Conservation (phyloP, 106 monocot species). For the Dioscorea zingiberensis region DNA sequence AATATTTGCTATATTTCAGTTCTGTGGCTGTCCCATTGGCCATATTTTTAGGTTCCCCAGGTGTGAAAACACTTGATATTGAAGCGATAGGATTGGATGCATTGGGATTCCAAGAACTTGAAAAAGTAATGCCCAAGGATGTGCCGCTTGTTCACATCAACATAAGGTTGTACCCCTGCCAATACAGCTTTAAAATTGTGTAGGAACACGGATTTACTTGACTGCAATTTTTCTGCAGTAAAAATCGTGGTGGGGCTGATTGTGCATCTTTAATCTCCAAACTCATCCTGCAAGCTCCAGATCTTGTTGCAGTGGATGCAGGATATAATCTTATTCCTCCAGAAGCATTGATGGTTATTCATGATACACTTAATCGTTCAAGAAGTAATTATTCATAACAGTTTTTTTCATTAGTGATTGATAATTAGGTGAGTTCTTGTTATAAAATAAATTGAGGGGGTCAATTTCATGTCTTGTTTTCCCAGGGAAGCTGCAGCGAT, state of each 20-base stretch:
- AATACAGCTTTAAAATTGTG: background rate
- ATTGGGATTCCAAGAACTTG: constrained; percentile 71
- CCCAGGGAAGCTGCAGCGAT: constrained; percentile 48
- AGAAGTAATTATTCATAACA: constrained; percentile 28
- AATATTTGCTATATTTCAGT: constrained; percentile 26
- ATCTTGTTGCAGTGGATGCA: constrained; percentile 53
- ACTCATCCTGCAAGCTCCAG: constrained; percentile 40
- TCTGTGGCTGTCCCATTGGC: constrained; percentile 52
- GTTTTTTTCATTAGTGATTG: background rate
- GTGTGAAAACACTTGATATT: constrained; percentile 63
- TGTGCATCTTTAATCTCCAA: constrained; percentile 55
- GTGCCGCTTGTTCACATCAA: constrained; percentile 51
- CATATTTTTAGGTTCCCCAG: constrained; percentile 43
- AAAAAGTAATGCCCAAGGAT: constrained; percentile 34
- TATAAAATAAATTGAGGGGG: background rate
- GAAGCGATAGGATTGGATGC: constrained; percentile 73
- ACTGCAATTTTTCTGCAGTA: constrained; percentile 33
- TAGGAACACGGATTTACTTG: background rate
- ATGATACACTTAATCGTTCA: constrained; percentile 40
- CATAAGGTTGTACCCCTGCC: constrained; percentile 48
- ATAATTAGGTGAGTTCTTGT: background rate
- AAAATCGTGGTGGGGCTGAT: constrained; percentile 67
- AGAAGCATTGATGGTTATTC: constrained; percentile 49
- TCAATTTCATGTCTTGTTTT: background rate
- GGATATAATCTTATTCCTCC: constrained; percentile 69